Percentiles rank a stretch among this genome's conserved stretches.
Evolutionary conservation across 352 stramenopile genomes (phyloP).

Genomic region (Globisporangium nagaii): DNA sequence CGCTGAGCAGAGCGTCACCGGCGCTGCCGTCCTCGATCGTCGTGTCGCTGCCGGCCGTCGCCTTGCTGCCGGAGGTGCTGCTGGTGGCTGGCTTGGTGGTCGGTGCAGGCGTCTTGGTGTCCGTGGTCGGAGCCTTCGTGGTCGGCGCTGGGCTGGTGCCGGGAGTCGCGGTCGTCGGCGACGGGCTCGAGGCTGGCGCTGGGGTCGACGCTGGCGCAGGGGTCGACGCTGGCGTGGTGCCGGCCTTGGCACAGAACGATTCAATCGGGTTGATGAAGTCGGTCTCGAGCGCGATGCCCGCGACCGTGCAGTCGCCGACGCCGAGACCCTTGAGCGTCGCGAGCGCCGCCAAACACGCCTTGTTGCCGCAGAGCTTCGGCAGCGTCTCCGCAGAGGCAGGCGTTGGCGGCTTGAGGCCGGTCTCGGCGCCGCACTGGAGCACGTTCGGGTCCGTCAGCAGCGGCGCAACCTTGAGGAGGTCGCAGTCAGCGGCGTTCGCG

Average conservation of each 20-base stretch:
- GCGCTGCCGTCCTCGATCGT: not conserved
- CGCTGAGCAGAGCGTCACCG: not conserved
- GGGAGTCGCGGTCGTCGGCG: not conserved
- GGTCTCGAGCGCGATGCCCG: conserved; percentile 10
- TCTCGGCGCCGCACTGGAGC: conserved; percentile 9
- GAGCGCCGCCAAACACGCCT: conserved; percentile 16
- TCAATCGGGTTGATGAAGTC: conserved; percentile 9
- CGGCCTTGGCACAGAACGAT: not conserved
- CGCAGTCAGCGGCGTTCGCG: not conserved
- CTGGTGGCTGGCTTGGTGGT: not conserved
- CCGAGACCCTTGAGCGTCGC: conserved; percentile 8
- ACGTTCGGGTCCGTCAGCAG: not conserved
- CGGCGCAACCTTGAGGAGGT: not conserved
- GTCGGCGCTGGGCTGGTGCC: not conserved
- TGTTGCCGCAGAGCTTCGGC: conserved; percentile 19
- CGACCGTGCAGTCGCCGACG: conserved; percentile 21
- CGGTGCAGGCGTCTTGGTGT: not conserved
- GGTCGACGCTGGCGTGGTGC: not conserved
- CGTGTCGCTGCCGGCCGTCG: not conserved
- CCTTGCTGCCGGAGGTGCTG: not conserved
- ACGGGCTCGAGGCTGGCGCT: not conserved
- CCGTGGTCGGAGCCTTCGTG: conserved; percentile 2
- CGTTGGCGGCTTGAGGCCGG: conserved; percentile 6
- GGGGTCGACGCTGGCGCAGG: not conserved
- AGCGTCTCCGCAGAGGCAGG: conserved; percentile 2